Percentiles rank a stretch among this genome's conserved stretches.
Conservation (phyloP, 352 stramenopile genomes). For the Pythium pyrilobum region DNA sequence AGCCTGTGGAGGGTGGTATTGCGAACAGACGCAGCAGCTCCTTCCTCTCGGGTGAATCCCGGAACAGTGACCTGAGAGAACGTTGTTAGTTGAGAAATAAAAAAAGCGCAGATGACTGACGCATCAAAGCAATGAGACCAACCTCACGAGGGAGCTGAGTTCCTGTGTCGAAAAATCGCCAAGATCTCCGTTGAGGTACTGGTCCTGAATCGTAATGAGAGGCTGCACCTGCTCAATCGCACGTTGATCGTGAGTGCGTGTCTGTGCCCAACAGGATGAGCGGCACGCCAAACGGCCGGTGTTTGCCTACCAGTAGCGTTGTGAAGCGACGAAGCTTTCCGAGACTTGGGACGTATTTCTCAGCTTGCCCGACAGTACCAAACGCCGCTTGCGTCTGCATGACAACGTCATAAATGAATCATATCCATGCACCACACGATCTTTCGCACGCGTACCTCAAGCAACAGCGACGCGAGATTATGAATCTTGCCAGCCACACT, state of each 20-base stretch:
- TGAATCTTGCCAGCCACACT: slow-evolving; percentile 10
- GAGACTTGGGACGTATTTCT: slow-evolving; percentile 44
- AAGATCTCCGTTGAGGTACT: slow-evolving; percentile 43
- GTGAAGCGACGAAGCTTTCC: slow-evolving; percentile 44
- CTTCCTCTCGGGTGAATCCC: slow-evolving; percentile 51
- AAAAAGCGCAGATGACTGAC: too few species aligned
- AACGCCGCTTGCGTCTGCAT: slow-evolving; percentile 38
- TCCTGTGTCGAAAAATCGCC: slow-evolving; percentile 36
- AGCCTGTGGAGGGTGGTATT: not conserved
- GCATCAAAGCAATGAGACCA: slow-evolving; percentile 1
- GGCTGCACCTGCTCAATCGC: slow-evolving; percentile 37
- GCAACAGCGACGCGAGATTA: slow-evolving; percentile 12
- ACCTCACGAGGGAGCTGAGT: slow-evolving; percentile 44
- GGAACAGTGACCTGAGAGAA: slow-evolving; percentile 44
- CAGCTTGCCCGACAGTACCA: slow-evolving; percentile 38
- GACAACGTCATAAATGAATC: too few species aligned
- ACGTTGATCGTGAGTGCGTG: not conserved
- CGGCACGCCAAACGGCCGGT: not conserved
- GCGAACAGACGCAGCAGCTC: slow-evolving; percentile 26
- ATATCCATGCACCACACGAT: too few species aligned
- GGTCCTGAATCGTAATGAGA: slow-evolving; percentile 48
- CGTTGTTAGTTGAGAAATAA: not conserved
- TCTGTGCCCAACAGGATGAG: not conserved
- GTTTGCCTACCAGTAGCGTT: slow-evolving; percentile 35
- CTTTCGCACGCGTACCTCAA: slow-evolving; percentile 10